These are phyloP conservation scores for Coniochaeta pulveracea DNA, from an alignment of 2,329 filamentous ascomycete species.

Conservation along the genomic window DNA sequence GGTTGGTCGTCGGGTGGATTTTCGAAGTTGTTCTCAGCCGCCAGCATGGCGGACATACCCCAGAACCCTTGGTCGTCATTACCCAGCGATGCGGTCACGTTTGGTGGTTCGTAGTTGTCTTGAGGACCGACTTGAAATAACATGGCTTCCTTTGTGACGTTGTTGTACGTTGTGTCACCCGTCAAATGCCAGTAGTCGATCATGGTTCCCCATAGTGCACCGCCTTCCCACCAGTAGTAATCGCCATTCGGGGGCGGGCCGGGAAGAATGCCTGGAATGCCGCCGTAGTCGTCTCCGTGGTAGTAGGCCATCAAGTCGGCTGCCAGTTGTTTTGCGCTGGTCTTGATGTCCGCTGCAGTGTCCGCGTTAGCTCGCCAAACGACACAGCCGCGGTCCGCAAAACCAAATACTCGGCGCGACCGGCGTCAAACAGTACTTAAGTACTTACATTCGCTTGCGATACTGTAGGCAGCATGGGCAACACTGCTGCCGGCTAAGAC, in stretches of 20 bases:
- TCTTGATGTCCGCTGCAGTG: slow-evolving; percentile 11
- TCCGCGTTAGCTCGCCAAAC: background rate
- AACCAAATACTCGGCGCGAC: background rate
- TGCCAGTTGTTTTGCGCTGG: slow-evolving; percentile 13
- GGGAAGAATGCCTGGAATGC: slow-evolving; percentile 44
- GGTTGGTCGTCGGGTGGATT: slow-evolving; percentile 42
- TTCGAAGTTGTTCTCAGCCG: slow-evolving; percentile 53
- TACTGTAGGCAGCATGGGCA: slow-evolving; percentile 3
- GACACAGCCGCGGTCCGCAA: background rate
- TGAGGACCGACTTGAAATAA: slow-evolving; percentile 45
- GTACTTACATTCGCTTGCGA: no score
- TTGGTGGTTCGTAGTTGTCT: slow-evolving; percentile 46
- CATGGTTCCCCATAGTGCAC: slow-evolving; percentile 56
- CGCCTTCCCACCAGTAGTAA: slow-evolving; percentile 69
- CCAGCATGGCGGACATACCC: slow-evolving; percentile 57
- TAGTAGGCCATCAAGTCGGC: slow-evolving; percentile 15
- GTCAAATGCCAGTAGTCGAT: slow-evolving; percentile 63
- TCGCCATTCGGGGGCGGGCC: slow-evolving; percentile 41
- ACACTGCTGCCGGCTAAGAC: slow-evolving; percentile 1
- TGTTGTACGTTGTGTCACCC: slow-evolving; percentile 52
- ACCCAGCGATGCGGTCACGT: slow-evolving; percentile 47
- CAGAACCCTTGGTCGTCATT: slow-evolving; percentile 63
- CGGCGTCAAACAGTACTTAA: background rate
- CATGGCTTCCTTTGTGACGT: slow-evolving; percentile 42
- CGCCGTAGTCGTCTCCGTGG: slow-evolving; percentile 25